Percentiles rank a stretch among this genome's conserved stretches.
phyloP scores from a whole-genome alignment of 345 rosid genomes.

The Syzygium jambos region DNA sequence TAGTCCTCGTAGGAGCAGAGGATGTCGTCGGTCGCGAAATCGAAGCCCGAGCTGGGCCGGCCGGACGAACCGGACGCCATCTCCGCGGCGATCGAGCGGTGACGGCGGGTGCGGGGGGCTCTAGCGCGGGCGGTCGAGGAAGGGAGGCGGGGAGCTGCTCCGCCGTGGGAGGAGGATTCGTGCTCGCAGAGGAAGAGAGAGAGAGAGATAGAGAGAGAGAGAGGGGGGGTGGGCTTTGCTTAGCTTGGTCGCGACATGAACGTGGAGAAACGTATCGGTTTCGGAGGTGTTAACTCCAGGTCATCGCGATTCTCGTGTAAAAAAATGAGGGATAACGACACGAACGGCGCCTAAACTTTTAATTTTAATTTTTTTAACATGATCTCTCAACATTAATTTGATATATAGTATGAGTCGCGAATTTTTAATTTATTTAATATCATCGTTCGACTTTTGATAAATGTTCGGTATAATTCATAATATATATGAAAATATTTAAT shows the following conservation, averaged over 20 bases:
- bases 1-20: conserved; percentile 95
- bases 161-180: background rate
- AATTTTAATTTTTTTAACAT: too few species aligned
- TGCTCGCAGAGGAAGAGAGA: background rate
- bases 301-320: background rate
- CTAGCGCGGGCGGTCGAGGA: background rate
- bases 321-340: background rate
- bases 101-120: background rate
- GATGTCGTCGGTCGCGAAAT: conserved; percentile 92
- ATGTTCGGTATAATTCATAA: too few species aligned
- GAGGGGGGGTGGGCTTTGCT: background rate
- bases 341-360: too few species aligned
- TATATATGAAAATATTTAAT: too few species aligned
- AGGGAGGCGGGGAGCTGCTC: background rate
- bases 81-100: background rate
- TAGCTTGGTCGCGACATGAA: background rate
- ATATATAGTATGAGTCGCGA: too few species aligned
- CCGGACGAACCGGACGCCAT: conserved; percentile 95
- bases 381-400: too few species aligned
- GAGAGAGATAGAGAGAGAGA: background rate
- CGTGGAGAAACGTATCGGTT: conserved; percentile 1
- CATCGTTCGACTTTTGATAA: too few species aligned
- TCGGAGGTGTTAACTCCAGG: background rate
- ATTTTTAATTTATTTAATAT: too few species aligned
- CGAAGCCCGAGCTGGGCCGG: conserved; percentile 60